Percentiles rank a stretch among this genome's conserved stretches.
These are phyloP conservation scores for Apiospora pterosperma DNA, from an alignment of 2,329 filamentous ascomycete species.

Conservation along the genomic window DNA sequence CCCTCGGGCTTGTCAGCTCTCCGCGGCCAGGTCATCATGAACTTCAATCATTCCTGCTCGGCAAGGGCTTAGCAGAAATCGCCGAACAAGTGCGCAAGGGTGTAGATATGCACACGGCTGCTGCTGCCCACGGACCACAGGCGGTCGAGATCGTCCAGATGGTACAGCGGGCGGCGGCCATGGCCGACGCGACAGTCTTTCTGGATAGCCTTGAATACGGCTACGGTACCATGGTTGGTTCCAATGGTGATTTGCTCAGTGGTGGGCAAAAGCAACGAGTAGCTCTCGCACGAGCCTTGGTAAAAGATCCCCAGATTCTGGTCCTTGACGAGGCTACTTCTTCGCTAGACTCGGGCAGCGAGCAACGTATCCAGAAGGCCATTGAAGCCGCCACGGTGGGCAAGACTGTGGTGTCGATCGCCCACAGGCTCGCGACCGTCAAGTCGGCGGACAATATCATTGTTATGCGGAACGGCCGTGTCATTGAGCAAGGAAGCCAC, in stretches of 20 bases:
- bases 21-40: conserved; percentile 22
- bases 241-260: conserved; percentile 40
- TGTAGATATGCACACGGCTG: conserved; percentile 40
- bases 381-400: conserved; percentile 30
- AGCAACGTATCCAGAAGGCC: conserved; percentile 38
- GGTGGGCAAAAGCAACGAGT: conserved; percentile 48
- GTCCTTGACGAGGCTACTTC: conserved; percentile 50
- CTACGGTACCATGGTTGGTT: conserved; percentile 38
- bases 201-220: conserved; percentile 45
- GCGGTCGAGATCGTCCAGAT: conserved; percentile 49
- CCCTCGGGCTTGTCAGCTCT: conserved; percentile 32
- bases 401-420: conserved; percentile 65
- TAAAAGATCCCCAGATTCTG: conserved; percentile 42
- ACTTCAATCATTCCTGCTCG: conserved; percentile 44
- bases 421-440: conserved; percentile 58
- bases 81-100: conserved; percentile 50
- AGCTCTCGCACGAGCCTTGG: conserved; percentile 42
- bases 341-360: conserved; percentile 45
- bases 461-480: conserved; percentile 56
- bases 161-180: conserved; percentile 45
- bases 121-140: conserved; percentile 38
- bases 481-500: conserved; percentile 62
- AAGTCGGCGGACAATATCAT: conserved; percentile 63
- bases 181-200: conserved; percentile 54
- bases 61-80: conserved; percentile 46